phyloP scores from a whole-genome alignment of 2,329 filamentous ascomycete genomes.

The Blumeriella jaapii region DNA sequence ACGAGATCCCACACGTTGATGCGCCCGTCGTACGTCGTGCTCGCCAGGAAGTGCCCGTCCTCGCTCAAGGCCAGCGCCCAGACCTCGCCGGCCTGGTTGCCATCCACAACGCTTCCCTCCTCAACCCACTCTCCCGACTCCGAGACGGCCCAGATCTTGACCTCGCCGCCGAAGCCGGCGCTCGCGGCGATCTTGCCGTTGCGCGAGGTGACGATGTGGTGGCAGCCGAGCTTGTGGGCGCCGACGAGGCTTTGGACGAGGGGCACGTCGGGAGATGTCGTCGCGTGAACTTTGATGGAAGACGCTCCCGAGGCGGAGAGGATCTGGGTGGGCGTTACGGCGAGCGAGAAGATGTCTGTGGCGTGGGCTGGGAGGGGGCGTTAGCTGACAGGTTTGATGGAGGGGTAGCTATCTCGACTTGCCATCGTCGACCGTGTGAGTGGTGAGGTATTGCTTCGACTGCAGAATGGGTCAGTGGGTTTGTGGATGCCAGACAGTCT shows the following conservation, averaged over 20 bases:
- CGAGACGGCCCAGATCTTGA: conserved; percentile 68
- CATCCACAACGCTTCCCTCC: conserved; percentile 37
- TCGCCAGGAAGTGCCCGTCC: conserved; percentile 75
- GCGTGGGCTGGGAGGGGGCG: conserved; percentile 56
- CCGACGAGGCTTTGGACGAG: conserved; percentile 67
- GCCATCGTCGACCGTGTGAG: conserved; percentile 84
- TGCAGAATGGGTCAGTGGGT: conserved; percentile 29
- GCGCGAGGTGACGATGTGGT: conserved; percentile 66
- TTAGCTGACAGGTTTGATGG: conserved; percentile 15
- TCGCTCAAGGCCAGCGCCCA: conserved; percentile 84
- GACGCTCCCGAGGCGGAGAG: conserved; percentile 80
- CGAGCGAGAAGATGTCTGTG: conserved; percentile 75
- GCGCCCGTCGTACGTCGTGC: conserved; percentile 75
- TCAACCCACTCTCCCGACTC: conserved; percentile 44
- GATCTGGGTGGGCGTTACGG: conserved; percentile 60
- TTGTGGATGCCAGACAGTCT: background rate
- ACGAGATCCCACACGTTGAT: conserved; percentile 77
- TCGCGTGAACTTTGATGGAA: conserved; percentile 69
- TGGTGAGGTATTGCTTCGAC: conserved; percentile 98
- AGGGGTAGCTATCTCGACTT: conserved; percentile 26
- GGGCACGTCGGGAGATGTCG: conserved; percentile 57
- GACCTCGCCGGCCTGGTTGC: conserved; percentile 55
- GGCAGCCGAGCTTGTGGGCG: conserved; percentile 81
- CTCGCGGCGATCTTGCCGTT: conserved; percentile 66
- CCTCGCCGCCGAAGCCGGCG: conserved; percentile 79